Percentiles rank a stretch among this genome's conserved stretches.
These are phyloP conservation scores for Cudoniella acicularis DNA, from an alignment of 495 filamentous ascomycete genomes.

Conservation along the genomic window DNA sequence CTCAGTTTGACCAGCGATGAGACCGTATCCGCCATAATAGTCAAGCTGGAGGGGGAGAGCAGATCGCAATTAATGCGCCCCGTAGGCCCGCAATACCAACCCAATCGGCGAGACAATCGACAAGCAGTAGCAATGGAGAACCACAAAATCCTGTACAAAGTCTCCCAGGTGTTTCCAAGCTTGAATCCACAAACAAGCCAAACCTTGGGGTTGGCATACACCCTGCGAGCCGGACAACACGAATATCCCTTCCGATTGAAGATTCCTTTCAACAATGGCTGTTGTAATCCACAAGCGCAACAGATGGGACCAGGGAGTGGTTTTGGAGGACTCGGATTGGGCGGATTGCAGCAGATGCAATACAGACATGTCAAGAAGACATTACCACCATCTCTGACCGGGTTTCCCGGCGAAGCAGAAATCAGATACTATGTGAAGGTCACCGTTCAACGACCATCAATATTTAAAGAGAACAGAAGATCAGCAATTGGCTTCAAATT, in stretches of 20 bases:
- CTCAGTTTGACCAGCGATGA: constrained; percentile 60
- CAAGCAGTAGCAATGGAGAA: constrained; percentile 34
- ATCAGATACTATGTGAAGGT: constrained; percentile 92
- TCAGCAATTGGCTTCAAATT: constrained; percentile 65
- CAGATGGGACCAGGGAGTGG: constrained; percentile 35
- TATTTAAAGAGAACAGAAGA: constrained; percentile 84
- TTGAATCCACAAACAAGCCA: constrained; percentile 19
- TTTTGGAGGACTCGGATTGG: constrained; percentile 30
- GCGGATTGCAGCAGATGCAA: constrained; percentile 40
- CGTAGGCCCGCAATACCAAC: constrained; percentile 12
- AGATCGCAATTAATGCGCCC: constrained; percentile 51
- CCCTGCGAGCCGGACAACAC: constrained; percentile 72
- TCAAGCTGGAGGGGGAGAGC: constrained; percentile 92
- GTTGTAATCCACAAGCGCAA: constrained; percentile 45
- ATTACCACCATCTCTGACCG: constrained; percentile 80
- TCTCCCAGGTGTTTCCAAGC: constrained; percentile 71
- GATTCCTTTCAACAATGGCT: constrained; percentile 90
- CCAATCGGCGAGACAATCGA: constrained; percentile 27
- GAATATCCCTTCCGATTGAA: constrained; percentile 92
- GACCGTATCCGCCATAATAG: constrained; percentile 71
- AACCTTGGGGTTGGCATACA: constrained; percentile 64
- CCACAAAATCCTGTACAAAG: constrained; percentile 60
- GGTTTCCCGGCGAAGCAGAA: constrained; percentile 77
- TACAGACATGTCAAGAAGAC: constrained; percentile 76
- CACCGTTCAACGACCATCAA: constrained; percentile 74